Conservation (phyloP, 1,284 basidiomycete species). For the Tetrapyrgos nigripes region DNA sequence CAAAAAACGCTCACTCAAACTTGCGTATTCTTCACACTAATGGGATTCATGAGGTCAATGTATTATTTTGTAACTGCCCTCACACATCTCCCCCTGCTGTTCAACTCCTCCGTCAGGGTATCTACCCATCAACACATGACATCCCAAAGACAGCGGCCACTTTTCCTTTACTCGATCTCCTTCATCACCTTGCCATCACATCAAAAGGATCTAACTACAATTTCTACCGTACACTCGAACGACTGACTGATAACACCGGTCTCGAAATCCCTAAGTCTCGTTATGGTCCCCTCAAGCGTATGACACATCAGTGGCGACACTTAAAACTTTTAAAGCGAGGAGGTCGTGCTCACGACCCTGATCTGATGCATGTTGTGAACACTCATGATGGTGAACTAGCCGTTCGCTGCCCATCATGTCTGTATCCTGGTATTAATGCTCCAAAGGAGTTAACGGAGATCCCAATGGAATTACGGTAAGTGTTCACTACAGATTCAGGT, state of each 20-base stretch:
- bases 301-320: conserved; percentile 36
- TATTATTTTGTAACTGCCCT: conserved; percentile 3
- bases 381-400: not conserved
- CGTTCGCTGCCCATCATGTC: not conserved
- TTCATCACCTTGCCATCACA: conserved; percentile 29
- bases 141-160: conserved; percentile 35
- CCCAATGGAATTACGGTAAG: not conserved
- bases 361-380: not conserved
- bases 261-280: conserved; percentile 11
- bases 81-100: too few species aligned
- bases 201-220: too few species aligned
- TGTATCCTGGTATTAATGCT: not conserved
- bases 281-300: conserved; percentile 30
- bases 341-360: conserved; percentile 25
- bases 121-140: conserved; percentile 27
- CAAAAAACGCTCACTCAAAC: not conserved
- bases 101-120: conserved; percentile 32
- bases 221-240: conserved; percentile 24
- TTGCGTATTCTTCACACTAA: conserved; percentile 6
- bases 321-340: conserved; percentile 36
- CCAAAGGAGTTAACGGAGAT: not conserved
- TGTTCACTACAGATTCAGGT: not conserved
- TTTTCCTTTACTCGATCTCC: conserved; percentile 29
- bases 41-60: not conserved
- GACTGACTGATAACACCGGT: conserved; percentile 30